Percentiles rank a stretch among this genome's conserved stretches.
Evolutionary conservation across 805 yeast species (phyloP).

Genomic region (Torulaspora indica): DNA sequence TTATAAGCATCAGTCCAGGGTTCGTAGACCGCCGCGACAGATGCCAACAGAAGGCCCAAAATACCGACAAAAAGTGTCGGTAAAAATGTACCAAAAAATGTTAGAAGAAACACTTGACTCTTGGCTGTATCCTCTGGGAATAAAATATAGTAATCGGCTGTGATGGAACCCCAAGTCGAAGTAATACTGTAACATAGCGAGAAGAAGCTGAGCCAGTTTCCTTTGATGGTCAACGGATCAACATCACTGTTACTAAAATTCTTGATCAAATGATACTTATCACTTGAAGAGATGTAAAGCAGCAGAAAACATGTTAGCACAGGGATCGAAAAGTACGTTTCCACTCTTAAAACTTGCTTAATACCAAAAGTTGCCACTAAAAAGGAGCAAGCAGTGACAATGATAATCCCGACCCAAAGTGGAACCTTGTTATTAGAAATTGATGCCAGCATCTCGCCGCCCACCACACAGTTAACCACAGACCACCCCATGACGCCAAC

Average conservation of each 20-base stretch:
- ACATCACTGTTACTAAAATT: conserved; percentile 35
- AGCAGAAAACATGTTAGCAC: conserved; percentile 62
- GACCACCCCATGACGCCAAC: conserved; percentile 89
- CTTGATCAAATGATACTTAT: conserved; percentile 39
- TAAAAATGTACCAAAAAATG: conserved; percentile 59
- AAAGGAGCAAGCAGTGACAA: conserved; percentile 60
- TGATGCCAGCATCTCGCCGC: conserved; percentile 74
- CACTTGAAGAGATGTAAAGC: conserved; percentile 58
- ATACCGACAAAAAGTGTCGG: conserved; percentile 77
- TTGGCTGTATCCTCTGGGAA: conserved; percentile 70
- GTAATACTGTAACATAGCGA: conserved; percentile 72
- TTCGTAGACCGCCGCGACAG: conserved; percentile 53
- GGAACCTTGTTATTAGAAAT: conserved; percentile 65
- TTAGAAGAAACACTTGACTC: conserved; percentile 49
- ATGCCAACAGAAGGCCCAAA: conserved; percentile 64
- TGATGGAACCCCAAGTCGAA: conserved; percentile 84
- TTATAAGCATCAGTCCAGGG: conserved; percentile 58
- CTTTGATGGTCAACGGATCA: conserved; percentile 44
- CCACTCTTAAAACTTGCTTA: conserved; percentile 61
- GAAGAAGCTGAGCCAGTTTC: conserved; percentile 70
- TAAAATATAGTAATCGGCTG: conserved; percentile 77
- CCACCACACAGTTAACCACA: conserved; percentile 83
- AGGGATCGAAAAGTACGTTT: conserved; percentile 62
- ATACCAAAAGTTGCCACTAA: conserved; percentile 75
- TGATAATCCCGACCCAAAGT: conserved; percentile 65